Percentiles rank a stretch among this genome's conserved stretches.
Evolutionary conservation across 495 filamentous ascomycete species (phyloP).

Genomic region (Penicillium mononematosum): DNA sequence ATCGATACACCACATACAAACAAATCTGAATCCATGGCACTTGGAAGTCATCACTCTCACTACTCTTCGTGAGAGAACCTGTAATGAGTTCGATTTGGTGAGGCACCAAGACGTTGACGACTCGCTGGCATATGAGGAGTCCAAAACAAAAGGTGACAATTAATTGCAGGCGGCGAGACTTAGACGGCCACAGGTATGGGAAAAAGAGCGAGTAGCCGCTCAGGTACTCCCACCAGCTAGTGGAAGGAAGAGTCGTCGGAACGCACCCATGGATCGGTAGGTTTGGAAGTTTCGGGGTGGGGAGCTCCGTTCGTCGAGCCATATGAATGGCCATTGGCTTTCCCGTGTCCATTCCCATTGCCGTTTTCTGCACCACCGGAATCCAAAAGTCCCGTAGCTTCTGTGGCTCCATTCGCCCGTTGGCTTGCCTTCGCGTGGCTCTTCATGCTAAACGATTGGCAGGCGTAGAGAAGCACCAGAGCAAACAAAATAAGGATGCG

Average conservation of each 20-base stretch:
- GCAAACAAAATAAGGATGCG: slow-evolving; percentile 59
- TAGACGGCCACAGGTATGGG: slow-evolving; percentile 86
- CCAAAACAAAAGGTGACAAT: slow-evolving; percentile 73
- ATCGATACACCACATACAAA: slow-evolving; percentile 74
- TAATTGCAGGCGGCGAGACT: slow-evolving; percentile 65
- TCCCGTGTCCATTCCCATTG: slow-evolving; percentile 38
- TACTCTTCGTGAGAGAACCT: slow-evolving; percentile 54
- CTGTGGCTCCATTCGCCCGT: slow-evolving; percentile 41
- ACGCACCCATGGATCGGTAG: slow-evolving; percentile 58
- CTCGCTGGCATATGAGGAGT: slow-evolving; percentile 68
- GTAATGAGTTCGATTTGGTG: slow-evolving; percentile 73
- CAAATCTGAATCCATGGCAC: slow-evolving; percentile 71
- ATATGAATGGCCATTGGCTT: slow-evolving; percentile 48
- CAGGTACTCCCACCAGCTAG: slow-evolving; percentile 88
- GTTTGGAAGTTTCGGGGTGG: slow-evolving; percentile 40
- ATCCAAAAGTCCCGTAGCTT: slow-evolving; percentile 56
- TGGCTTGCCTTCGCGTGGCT: slow-evolving; percentile 23
- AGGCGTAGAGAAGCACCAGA: slow-evolving; percentile 58
- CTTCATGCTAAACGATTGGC: slow-evolving; percentile 47
- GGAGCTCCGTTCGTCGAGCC: slow-evolving; percentile 45
- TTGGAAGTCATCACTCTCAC: slow-evolving; percentile 43
- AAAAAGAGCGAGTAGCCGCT: slow-evolving; percentile 87
- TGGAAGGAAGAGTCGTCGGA: slow-evolving; percentile 62
- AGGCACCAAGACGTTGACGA: slow-evolving; percentile 77
- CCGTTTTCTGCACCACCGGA: slow-evolving; percentile 43